Evolutionary conservation across 2,329 filamentous ascomycete genomes (phyloP).

Genomic region (Aspergillus pseudoterreus): DNA sequence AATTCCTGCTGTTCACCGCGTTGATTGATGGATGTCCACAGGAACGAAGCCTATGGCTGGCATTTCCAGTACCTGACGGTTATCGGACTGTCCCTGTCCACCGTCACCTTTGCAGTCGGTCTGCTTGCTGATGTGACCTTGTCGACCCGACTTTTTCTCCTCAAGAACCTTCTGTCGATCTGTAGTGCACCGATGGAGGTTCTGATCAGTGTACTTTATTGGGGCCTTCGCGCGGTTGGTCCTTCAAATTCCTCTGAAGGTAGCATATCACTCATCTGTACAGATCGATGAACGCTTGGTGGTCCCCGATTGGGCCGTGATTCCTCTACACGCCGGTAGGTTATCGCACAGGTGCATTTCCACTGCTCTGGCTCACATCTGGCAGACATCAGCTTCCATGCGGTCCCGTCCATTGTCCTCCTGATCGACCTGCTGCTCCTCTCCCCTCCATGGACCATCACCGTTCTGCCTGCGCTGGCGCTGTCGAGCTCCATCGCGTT

Average conservation of each 20-base stretch:
- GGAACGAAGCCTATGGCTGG: slow-evolving; percentile 60
- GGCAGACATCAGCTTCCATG: slow-evolving; percentile 47
- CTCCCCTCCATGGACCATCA: slow-evolving; percentile 59
- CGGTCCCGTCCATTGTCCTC: slow-evolving; percentile 52
- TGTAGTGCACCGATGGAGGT: slow-evolving; percentile 59
- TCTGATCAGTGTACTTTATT: slow-evolving; percentile 59
- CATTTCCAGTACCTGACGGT: slow-evolving; percentile 64
- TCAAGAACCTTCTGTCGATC: slow-evolving; percentile 57
- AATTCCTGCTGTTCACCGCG: neutral
- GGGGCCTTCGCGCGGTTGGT: slow-evolving; percentile 52
- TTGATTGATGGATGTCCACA: slow-evolving; percentile 22
- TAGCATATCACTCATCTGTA: neutral
- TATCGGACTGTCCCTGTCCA: slow-evolving; percentile 56
- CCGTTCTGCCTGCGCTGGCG: slow-evolving; percentile 48
- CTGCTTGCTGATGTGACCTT: slow-evolving; percentile 54
- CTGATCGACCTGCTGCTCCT: slow-evolving; percentile 55
- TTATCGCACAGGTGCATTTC: neutral
- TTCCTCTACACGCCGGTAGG: slow-evolving; percentile 37
- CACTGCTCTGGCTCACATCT: neutral
- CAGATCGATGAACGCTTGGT: slow-evolving; percentile 48
- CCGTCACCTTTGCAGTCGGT: slow-evolving; percentile 52
- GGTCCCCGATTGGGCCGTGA: slow-evolving; percentile 41
- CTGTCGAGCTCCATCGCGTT: slow-evolving; percentile 52
- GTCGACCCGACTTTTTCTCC: slow-evolving; percentile 50
- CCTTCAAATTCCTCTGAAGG: too few relatives aligned